Conservation (phyloP, 1,284 basidiomycete species). For the Pseudozyma hubeiensis region DNA sequence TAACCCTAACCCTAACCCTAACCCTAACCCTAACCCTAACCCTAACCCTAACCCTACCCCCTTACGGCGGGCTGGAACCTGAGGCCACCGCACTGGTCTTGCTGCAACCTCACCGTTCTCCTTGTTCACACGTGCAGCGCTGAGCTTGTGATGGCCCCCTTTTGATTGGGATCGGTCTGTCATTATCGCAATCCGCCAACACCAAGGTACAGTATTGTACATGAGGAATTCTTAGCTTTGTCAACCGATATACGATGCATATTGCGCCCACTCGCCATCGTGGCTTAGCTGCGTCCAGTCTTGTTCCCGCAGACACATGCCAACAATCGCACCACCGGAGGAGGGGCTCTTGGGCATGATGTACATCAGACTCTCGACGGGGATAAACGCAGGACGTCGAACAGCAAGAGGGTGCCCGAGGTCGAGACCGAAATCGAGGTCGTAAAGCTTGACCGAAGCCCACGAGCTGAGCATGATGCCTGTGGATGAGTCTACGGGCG, state of each 20-base stretch:
- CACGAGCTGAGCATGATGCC: conserved; percentile 13
- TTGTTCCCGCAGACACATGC: conserved; percentile 6
- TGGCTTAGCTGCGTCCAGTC: conserved; percentile 1
- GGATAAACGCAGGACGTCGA: conserved; percentile 3
- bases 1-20: too few relatives aligned
- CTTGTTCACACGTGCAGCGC: too few relatives aligned
- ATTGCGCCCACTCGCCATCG: neutral
- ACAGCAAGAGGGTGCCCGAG: conserved; percentile 2
- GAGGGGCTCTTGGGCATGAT: conserved; percentile 7
- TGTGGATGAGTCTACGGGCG: conserved; percentile 4
- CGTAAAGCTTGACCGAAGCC: conserved; percentile 5
- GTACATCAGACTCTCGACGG: conserved; percentile 13
- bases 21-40: too few relatives aligned
- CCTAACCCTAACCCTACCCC: too few relatives aligned
- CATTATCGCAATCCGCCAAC: too few relatives aligned
- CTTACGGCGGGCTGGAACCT: too few relatives aligned
- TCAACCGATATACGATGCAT: conserved; percentile 13
- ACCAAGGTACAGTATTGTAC: too few relatives aligned
- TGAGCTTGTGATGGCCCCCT: too few relatives aligned
- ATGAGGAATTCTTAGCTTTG: neutral
- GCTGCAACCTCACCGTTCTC: too few relatives aligned
- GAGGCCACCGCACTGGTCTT: too few relatives aligned
- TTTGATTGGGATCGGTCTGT: too few relatives aligned
- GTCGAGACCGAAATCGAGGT: conserved; percentile 3
- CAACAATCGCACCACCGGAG: neutral